Conservation (phyloP, 73 alveolate genomes). For the Blepharisma japonicum region DNA sequence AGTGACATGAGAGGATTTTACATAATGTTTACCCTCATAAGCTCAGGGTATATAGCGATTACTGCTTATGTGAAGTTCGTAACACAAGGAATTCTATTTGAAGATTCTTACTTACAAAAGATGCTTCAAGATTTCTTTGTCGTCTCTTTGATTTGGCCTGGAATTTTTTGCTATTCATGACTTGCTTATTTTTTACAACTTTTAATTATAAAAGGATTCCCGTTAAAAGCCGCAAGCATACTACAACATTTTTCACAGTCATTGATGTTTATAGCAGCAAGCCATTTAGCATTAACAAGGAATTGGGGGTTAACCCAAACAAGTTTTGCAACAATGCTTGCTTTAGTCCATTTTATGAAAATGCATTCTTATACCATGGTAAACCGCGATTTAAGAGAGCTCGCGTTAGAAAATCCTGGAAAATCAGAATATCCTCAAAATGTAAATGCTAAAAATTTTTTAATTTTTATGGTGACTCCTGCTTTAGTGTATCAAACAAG, state of each 20-base stretch:
- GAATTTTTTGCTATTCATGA: not conserved
- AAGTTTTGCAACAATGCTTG: not conserved
- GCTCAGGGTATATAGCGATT: not conserved
- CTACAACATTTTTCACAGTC: not conserved
- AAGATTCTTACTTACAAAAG: not conserved
- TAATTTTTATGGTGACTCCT: constrained; percentile 7
- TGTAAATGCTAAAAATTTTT: not conserved
- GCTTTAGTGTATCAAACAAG: constrained; percentile 2
- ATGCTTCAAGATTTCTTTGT: not conserved
- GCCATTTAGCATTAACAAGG: not conserved
- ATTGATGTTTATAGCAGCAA: not conserved
- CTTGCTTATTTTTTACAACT: constrained; percentile 11
- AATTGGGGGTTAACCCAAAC: constrained; percentile 16
- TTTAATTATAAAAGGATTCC: constrained; percentile 12
- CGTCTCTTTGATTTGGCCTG: not conserved
- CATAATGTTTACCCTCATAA: constrained; percentile 1
- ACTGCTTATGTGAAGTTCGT: not conserved
- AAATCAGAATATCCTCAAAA: constrained; percentile 4
- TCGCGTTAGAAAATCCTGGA: not conserved
- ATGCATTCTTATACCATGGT: constrained; percentile 24
- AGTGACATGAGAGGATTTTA: constrained; percentile 20
- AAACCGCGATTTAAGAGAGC: not conserved
- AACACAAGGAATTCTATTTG: not conserved
- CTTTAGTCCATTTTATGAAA: constrained; percentile 21
- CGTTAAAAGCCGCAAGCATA: not conserved